phyloP scores from a whole-genome alignment of 441 rosid genomes.

The Croton laevigatus region DNA sequence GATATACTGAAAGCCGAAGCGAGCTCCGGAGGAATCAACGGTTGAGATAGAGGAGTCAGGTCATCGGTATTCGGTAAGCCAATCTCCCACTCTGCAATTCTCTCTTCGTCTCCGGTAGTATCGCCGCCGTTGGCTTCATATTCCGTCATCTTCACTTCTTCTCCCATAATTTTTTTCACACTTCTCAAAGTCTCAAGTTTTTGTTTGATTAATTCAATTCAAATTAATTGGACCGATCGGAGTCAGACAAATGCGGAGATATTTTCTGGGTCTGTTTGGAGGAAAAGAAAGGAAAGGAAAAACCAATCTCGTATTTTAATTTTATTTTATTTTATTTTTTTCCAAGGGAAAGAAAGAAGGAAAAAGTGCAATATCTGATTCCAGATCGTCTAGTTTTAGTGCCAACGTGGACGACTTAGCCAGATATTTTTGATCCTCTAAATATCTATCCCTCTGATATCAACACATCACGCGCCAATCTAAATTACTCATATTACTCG shows the following conservation, averaged over 20 bases:
- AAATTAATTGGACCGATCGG: conserved; percentile 10
- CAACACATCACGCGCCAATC: conserved; percentile 10
- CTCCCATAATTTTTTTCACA: conserved; percentile 46
- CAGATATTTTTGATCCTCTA: conserved; percentile 74
- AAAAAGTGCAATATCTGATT: conserved; percentile 60
- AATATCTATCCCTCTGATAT: conserved; percentile 32
- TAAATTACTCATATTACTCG: neutral
- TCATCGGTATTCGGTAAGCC: conserved; percentile 79
- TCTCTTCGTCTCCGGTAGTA: conserved; percentile 45
- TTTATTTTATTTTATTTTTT: neutral
- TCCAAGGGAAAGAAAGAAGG: neutral
- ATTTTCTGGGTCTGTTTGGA: conserved; percentile 31
- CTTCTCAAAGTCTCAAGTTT: neutral
- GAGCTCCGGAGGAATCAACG: conserved; percentile 66
- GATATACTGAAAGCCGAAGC: conserved; percentile 87
- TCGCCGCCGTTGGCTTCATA: conserved; percentile 35
- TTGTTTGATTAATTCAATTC: conserved; percentile 9
- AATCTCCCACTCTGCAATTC: conserved; percentile 78
- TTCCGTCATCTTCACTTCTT: conserved; percentile 70
- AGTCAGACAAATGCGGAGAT: conserved; percentile 21
- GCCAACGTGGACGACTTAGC: conserved; percentile 80
- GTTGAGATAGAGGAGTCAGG: conserved; percentile 70
- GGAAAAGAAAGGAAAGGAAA: conserved; percentile 10
- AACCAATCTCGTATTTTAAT: neutral
- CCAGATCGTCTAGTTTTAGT: conserved; percentile 39